phyloP scores from a whole-genome alignment of 192 early-diverging fungal genomes.

The Umbelopsis sp. region DNA sequence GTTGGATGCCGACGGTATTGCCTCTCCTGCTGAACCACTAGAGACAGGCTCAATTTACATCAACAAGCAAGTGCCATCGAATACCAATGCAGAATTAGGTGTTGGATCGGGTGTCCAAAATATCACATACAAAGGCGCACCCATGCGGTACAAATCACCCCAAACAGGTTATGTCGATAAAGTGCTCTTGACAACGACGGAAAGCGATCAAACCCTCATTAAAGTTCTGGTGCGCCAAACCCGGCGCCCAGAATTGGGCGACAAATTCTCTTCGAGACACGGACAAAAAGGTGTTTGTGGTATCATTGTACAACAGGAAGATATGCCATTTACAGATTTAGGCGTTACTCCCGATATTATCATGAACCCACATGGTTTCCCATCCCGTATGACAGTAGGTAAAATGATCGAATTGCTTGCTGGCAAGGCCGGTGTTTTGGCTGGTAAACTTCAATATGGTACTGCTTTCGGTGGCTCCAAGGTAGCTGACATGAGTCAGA shows the following conservation, averaged over 20 bases:
- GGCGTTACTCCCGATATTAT: constrained; percentile 95
- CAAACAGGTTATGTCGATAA: constrained; percentile 91
- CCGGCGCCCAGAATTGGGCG: constrained; percentile 92
- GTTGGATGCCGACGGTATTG: constrained; percentile 90
- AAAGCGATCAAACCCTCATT: constrained; percentile 88
- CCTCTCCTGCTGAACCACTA: constrained; percentile 79
- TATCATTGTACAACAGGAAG: constrained; percentile 95
- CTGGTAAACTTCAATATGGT: constrained; percentile 92
- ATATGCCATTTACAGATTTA: constrained; percentile 94
- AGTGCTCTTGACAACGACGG: constrained; percentile 90
- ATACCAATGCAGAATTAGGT: constrained; percentile 62
- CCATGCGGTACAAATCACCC: constrained; percentile 87
- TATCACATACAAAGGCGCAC: constrained; percentile 66
- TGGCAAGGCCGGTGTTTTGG: constrained; percentile 93
- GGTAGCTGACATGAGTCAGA: constrained; percentile 95
- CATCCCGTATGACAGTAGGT: constrained; percentile 98
- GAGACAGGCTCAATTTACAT: constrained; percentile 71
- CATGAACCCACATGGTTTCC: constrained; percentile 99
- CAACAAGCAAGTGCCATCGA: constrained; percentile 87
- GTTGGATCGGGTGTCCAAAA: constrained; percentile 54
- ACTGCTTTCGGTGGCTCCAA: constrained; percentile 94
- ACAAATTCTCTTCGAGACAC: constrained; percentile 98
- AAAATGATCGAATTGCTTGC: constrained; percentile 98
- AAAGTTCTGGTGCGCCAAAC: constrained; percentile 92
- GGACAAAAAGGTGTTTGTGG: constrained; percentile 98